Percentiles rank a stretch among this genome's conserved stretches.
phyloP scores from a whole-genome alignment of 1,139 yeast genomes.

The Sugiyamaella pinicola region DNA sequence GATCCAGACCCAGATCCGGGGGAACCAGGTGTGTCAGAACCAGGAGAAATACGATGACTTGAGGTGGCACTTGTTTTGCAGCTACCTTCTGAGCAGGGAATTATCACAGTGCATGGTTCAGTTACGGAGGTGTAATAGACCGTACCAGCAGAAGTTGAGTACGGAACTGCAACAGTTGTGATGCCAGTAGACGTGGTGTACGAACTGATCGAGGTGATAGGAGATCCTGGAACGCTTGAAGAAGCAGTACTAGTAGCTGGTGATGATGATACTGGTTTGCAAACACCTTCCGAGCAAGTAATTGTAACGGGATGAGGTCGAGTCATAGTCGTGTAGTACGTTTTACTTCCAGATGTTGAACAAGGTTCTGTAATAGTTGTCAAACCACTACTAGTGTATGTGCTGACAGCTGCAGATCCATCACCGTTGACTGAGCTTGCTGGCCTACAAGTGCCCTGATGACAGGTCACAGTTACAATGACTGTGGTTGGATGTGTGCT shows the following conservation, averaged over 20 bases:
- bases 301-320: neutral
- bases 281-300: conserved; percentile 3
- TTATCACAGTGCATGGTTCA: conserved; percentile 14
- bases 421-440: neutral
- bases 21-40: neutral
- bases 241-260: conserved; percentile 11
- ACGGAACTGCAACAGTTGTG: conserved; percentile 21
- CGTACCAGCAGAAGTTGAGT: conserved; percentile 17
- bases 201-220: neutral
- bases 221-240: neutral
- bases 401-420: conserved; percentile 5
- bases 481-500: conserved; percentile 7
- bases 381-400: neutral
- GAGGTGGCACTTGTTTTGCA: neutral
- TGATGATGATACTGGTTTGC: conserved; percentile 2
- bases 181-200: conserved; percentile 3
- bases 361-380: neutral
- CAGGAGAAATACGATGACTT: conserved; percentile 1
- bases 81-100: conserved; percentile 16
- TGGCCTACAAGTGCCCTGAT: neutral
- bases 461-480: conserved; percentile 20
- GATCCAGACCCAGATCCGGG: conserved; percentile 3
- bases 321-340: conserved; percentile 5
- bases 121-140: conserved; percentile 8
- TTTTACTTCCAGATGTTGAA: neutral